phyloP scores from a whole-genome alignment of 805 yeast species.

The Teunomyces barrocoloradensis region DNA sequence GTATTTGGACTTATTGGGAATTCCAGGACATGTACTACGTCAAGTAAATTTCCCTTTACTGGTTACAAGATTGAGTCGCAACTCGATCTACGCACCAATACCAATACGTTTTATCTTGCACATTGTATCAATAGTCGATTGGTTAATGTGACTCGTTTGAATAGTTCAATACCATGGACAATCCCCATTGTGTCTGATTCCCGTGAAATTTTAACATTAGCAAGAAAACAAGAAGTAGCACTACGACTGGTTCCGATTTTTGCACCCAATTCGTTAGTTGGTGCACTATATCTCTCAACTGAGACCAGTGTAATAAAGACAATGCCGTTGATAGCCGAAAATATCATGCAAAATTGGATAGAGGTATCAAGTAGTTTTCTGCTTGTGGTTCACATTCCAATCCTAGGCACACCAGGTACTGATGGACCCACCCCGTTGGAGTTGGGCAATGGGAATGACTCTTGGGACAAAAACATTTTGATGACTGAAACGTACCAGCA shows the following conservation, averaged over 20 bases:
- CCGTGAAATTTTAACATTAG: constrained; percentile 11
- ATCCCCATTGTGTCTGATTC: background rate
- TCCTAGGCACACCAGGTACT: constrained; percentile 27
- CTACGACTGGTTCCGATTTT: constrained; percentile 21
- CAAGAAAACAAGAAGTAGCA: constrained; percentile 22
- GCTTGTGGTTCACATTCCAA: constrained; percentile 24
- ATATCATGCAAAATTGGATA: constrained; percentile 24
- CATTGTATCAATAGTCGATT: constrained; percentile 30
- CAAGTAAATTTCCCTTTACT: constrained; percentile 11
- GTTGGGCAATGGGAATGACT: background rate
- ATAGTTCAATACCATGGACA: constrained; percentile 26
- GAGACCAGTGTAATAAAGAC: background rate
- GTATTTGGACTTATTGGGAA: background rate
- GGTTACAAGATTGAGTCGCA: constrained; percentile 31
- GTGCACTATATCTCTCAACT: constrained; percentile 15
- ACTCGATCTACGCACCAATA: constrained; percentile 10
- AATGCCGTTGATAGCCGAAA: constrained; percentile 27
- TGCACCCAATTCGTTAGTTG: constrained; percentile 27
- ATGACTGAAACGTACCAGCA: constrained; percentile 17
- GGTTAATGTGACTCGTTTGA: constrained; percentile 16
- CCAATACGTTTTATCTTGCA: constrained; percentile 19
- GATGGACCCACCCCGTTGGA: constrained; percentile 16
- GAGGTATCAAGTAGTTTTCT: constrained; percentile 18
- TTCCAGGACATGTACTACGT: constrained; percentile 7
- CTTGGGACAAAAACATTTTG: constrained; percentile 20